These are phyloP conservation scores for Eimeria zaria DNA, from an alignment of 169 alveolate species.

Conservation along the genomic window DNA sequence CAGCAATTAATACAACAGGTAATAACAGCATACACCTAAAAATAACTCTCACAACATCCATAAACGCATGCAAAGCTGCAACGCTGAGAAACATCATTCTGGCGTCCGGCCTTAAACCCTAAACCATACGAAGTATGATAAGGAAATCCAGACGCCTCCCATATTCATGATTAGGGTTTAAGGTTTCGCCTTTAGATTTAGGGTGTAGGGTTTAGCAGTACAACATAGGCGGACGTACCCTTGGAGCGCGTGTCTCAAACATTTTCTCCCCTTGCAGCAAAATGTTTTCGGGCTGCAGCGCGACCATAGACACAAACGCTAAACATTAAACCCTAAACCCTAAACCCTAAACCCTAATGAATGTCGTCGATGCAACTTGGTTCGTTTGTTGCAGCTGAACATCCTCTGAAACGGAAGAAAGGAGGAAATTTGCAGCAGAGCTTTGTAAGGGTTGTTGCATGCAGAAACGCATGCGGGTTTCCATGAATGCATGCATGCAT, in stretches of 20 bases:
- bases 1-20: too few relatives aligned
- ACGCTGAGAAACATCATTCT: too few relatives aligned
- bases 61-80: too few relatives aligned
- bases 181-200: too few relatives aligned
- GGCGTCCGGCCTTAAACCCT: too few relatives aligned
- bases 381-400: not conserved
- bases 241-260: conserved; percentile 88
- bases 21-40: too few relatives aligned
- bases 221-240: conserved; percentile 73
- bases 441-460: not conserved
- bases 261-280: conserved; percentile 91
- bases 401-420: not conserved
- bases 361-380: not conserved
- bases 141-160: too few relatives aligned
- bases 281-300: conserved; percentile 97
- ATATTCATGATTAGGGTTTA: too few relatives aligned
- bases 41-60: too few relatives aligned
- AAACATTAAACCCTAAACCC: not conserved
- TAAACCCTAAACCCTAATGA: not conserved
- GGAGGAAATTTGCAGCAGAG: not conserved
- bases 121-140: too few relatives aligned
- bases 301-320: too few relatives aligned
- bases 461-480: not conserved
- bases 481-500: conserved; percentile 24
- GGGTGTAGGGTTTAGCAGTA: too few relatives aligned